These are phyloP conservation scores for Mucor mucedo DNA, from an alignment of 371 early-diverging fungal species.

Conservation along the genomic window DNA sequence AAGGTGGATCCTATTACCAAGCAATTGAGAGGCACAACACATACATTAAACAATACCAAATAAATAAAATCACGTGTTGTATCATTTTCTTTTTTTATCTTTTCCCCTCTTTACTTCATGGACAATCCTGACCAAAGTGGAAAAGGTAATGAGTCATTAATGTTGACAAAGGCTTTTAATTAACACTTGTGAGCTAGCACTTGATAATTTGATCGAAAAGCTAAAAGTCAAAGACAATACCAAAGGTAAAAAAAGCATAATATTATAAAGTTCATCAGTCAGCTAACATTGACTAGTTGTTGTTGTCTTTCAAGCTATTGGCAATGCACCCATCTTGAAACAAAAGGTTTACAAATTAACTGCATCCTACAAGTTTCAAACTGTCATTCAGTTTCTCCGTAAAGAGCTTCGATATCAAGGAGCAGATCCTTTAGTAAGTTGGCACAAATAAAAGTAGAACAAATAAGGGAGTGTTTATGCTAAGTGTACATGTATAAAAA, in stretches of 20 bases:
- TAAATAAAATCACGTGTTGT: constrained; percentile 19
- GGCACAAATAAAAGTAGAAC: not conserved
- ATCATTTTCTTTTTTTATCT: constrained; percentile 8
- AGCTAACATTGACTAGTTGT: constrained; percentile 59
- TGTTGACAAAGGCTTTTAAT: not conserved
- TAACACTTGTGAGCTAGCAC: not conserved
- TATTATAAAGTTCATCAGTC: no score
- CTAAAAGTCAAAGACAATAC: no score
- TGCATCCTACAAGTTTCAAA: constrained; percentile 80
- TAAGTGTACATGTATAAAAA: not conserved
- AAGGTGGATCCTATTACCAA: constrained; percentile 54
- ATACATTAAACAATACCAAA: constrained; percentile 52
- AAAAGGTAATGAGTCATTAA: constrained; percentile 14
- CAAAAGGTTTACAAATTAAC: constrained; percentile 84
- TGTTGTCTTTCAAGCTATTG: constrained; percentile 85
- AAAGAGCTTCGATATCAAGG: constrained; percentile 81
- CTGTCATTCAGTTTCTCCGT: constrained; percentile 83
- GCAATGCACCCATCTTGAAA: constrained; percentile 92
- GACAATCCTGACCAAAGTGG: constrained; percentile 8
- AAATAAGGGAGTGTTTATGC: not conserved
- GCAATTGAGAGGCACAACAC: constrained; percentile 45
- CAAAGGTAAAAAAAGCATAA: not conserved
- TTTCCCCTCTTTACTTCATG: not conserved
- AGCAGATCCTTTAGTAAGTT: constrained; percentile 76
- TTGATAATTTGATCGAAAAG: no score